Evolutionary conservation across 768 basidiomycete genomes (phyloP).

Genomic region (Mycena sanguinolenta): DNA sequence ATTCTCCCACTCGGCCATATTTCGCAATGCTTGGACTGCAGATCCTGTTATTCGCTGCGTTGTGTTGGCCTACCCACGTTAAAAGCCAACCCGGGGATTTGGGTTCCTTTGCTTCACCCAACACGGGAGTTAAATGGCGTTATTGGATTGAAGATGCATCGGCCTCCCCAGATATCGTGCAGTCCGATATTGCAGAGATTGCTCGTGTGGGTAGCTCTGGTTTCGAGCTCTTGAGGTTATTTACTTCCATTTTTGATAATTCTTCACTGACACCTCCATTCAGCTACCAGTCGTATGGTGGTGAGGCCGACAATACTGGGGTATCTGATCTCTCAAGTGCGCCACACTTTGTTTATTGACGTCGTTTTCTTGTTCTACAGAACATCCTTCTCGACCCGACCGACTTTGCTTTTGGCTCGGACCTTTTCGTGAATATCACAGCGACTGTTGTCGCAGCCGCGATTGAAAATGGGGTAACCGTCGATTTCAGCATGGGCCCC

Average conservation of each 20-base stretch:
- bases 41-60: conserved; percentile 4
- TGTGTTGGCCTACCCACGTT: neutral
- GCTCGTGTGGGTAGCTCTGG: conserved; percentile 31
- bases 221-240: conserved; percentile 32
- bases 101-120: conserved; percentile 17
- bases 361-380: conserved; percentile 7
- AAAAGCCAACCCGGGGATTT: conserved; percentile 13
- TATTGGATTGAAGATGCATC: conserved; percentile 35
- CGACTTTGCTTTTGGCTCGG: conserved; percentile 35
- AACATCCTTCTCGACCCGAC: conserved; percentile 33
- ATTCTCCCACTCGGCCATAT: neutral
- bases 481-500: conserved; percentile 35
- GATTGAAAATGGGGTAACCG: conserved; percentile 29
- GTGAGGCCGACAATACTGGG: conserved; percentile 4
- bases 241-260: too few relatives aligned
- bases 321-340: neutral
- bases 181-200: conserved; percentile 29
- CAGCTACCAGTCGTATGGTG: conserved; percentile 28
- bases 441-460: conserved; percentile 29
- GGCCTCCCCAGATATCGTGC: conserved; percentile 22
- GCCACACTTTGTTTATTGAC: neutral
- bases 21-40: conserved; percentile 13
- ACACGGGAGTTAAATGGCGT: conserved; percentile 27
- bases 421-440: conserved; percentile 29
- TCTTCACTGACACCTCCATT: neutral